phyloP scores from a whole-genome alignment of 306 rosid species.

The Dryas alaskensis region DNA sequence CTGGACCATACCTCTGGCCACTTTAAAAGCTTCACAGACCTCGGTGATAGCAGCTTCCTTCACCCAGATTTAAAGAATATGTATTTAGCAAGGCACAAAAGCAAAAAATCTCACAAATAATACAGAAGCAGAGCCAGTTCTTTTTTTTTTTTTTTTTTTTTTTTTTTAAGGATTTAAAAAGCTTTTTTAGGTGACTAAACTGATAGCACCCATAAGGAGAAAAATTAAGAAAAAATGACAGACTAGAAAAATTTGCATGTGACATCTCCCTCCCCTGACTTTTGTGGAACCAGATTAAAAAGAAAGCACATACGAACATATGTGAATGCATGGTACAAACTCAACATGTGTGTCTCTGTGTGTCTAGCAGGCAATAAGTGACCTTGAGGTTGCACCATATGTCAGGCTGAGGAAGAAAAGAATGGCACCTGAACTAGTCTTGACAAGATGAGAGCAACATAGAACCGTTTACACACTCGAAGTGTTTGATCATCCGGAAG shows the following conservation, averaged over 20 bases:
- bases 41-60: constrained; percentile 87
- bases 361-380: constrained; percentile 2
- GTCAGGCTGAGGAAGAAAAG: constrained; percentile 16
- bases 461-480: constrained; percentile 89
- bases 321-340: neutral
- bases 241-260: neutral
- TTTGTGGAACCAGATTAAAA: constrained; percentile 1
- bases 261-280: neutral
- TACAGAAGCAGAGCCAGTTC: constrained; percentile 18
- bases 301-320: neutral
- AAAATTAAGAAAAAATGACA: neutral
- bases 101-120: constrained; percentile 19
- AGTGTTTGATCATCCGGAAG: constrained; percentile 67
- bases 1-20: constrained; percentile 98
- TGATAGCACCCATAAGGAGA: neutral
- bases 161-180: neutral
- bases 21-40: constrained; percentile 87
- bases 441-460: constrained; percentile 91
- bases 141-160: neutral
- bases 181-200: neutral
- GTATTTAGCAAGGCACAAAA: constrained; percentile 18
- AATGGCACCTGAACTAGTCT: constrained; percentile 82
- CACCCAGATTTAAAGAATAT: constrained; percentile 22
- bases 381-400: neutral
- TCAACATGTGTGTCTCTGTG: neutral